A percentile compares a stretch with the other conserved stretches of the same genome.
Conservation (phyloP, 2,329 filamentous ascomycete genomes). For the Drechslerella coelobrocha region DNA sequence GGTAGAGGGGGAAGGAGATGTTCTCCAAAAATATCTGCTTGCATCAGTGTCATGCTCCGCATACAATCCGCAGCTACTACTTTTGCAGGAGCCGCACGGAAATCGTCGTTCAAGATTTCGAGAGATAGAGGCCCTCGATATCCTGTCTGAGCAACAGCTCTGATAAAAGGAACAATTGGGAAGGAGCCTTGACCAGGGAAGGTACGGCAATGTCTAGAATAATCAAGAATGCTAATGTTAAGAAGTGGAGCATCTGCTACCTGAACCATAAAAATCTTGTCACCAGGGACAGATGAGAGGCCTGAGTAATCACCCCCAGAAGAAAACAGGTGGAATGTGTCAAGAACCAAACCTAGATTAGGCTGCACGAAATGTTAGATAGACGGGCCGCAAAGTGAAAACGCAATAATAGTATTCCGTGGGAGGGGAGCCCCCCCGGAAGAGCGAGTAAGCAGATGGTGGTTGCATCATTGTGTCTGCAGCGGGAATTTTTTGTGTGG, state of each 20-base stretch:
- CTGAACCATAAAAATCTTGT: conserved; percentile 53
- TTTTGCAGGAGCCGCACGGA: conserved; percentile 50
- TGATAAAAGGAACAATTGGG: conserved; percentile 51
- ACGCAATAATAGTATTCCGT: conserved; percentile 35
- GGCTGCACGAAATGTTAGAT: conserved; percentile 46
- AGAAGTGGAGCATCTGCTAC: conserved; percentile 52
- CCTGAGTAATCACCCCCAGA: conserved; percentile 50
- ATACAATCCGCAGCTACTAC: conserved; percentile 49
- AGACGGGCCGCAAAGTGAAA: conserved; percentile 31
- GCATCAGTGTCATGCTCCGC: conserved; percentile 50
- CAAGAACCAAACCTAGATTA: conserved; percentile 52
- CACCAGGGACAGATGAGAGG: conserved; percentile 51
- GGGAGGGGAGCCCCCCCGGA: conserved; percentile 12
- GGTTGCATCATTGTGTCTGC: conserved; percentile 36
- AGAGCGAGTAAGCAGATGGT: conserved; percentile 4
- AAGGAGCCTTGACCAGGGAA: conserved; percentile 52
- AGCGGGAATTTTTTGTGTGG: conserved; percentile 49
- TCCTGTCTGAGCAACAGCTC: conserved; percentile 48
- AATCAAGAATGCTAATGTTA: conserved; percentile 52
- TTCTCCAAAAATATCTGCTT: conserved; percentile 48
- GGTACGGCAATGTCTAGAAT: conserved; percentile 52
- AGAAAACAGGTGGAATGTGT: conserved; percentile 52
- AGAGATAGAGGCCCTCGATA: conserved; percentile 51
- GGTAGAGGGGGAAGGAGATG: conserved; percentile 50
- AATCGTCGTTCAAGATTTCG: conserved; percentile 52